Evolutionary conservation across 345 rosid species (phyloP), one percentile per base, ranked within the genome.

Genomic region (Populus alba): DNA sequence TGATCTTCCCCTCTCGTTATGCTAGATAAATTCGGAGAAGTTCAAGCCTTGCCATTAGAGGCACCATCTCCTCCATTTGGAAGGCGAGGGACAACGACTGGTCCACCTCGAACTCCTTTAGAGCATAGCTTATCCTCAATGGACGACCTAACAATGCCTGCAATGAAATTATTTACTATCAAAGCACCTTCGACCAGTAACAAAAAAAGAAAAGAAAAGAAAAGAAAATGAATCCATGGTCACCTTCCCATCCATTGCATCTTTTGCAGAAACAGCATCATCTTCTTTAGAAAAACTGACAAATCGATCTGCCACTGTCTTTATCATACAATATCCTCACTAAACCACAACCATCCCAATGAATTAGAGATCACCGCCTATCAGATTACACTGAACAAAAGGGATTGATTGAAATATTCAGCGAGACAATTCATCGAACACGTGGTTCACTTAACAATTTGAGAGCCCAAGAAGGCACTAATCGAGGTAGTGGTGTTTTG

Each of bases 241-340:
- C 72, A 93, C 97, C 97, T 86, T 94, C 45, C 98, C 98, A 85
- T 96, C 97, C 98, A 94, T 94, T 78, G 95, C 95, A 75, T 90
- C 91, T 88, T 89, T 96, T 1, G 98, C 99, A 77, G 80, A 75
- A 9, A 49, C 23, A 72, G 98, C 97, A 49, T 90, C 85, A 13
- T 74, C 85, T 82, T 87, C 87, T 75, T 88, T 86, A 17, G 84
- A 71, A 76, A 92, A 96, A 75, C 86, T 89, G 71, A 96, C 94
- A 81, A 94, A 96, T 23, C 99, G 99, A 87, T 77, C 99, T 84
- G 37, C 98, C 98, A 66, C 85, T 90, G 53, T 84, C 92, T 81
- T 82, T 93, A 68, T 93, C 98, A 13, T 95, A 93, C 62, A 85
- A 76, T 70, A 93, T 91, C 86, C 79, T 90, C 80, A 91, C 98